Evolutionary conservation across 257 asterid genomes (phyloP).

Genomic region (Galeopsis tetrahit): DNA sequence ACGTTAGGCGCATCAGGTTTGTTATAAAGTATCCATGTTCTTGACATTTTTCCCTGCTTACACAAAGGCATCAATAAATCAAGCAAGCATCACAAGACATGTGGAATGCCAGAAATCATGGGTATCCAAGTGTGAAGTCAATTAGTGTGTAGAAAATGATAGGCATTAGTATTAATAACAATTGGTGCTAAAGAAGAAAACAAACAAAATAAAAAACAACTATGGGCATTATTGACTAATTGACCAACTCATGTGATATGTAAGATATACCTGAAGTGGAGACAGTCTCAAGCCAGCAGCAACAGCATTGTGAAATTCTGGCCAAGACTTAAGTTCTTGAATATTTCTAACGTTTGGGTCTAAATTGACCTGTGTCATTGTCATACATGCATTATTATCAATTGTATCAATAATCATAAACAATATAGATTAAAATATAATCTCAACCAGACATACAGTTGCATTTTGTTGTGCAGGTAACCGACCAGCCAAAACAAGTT

Average conservation of each 20-base stretch:
- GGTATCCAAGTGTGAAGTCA: slow-evolving; percentile 20
- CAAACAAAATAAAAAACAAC: slow-evolving; percentile 11
- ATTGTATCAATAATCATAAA: slow-evolving; percentile 26
- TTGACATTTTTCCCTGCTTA: slow-evolving; percentile 89
- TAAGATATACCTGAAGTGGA: slow-evolving; percentile 78
- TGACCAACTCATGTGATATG: slow-evolving; percentile 6
- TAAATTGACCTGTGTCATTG: slow-evolving; percentile 69
- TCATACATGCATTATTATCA: slow-evolving; percentile 28
- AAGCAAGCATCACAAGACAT: slow-evolving; percentile 30
- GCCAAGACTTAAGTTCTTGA: slow-evolving; percentile 92
- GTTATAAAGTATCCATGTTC: slow-evolving; percentile 95
- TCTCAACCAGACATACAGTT: slow-evolving; percentile 54
- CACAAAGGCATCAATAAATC: slow-evolving; percentile 22
- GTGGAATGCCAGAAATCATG: slow-evolving; percentile 26
- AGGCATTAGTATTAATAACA: neutral
- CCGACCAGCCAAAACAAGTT: slow-evolving; percentile 98
- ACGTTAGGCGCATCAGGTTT: slow-evolving; percentile 96
- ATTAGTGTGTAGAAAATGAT: slow-evolving; percentile 21
- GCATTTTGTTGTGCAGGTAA: slow-evolving; percentile 99
- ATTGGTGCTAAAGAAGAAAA: slow-evolving; percentile 21
- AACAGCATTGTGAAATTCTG: slow-evolving; percentile 98
- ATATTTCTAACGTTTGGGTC: slow-evolving; percentile 87
- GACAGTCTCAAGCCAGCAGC: slow-evolving; percentile 96
- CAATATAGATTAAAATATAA: slow-evolving; percentile 15
- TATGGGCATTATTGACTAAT: slow-evolving; percentile 14